Conservation (phyloP, 2,329 filamentous ascomycete species). For the Xylaria sp. region DNA sequence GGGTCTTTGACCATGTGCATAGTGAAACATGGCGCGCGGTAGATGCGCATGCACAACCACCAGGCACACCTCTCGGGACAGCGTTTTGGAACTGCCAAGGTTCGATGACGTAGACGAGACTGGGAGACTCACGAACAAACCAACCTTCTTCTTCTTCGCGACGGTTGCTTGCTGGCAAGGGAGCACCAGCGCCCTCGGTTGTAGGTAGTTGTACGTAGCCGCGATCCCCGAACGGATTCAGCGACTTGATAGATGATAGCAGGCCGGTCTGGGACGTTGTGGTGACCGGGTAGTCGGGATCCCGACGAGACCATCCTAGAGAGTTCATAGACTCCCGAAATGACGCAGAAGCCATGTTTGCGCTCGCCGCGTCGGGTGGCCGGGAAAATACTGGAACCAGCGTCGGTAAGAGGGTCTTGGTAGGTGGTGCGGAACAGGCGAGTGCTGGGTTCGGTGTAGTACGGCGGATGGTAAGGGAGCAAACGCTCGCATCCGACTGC, state of each 20-base stretch:
- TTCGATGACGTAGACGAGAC: slow-evolving; percentile 43
- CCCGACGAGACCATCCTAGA: slow-evolving; percentile 90
- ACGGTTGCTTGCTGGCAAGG: slow-evolving; percentile 82
- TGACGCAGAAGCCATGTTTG: slow-evolving; percentile 80
- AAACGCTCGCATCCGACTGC: slow-evolving; percentile 21
- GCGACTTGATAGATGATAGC: slow-evolving; percentile 80
- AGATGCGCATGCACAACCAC: slow-evolving; percentile 56
- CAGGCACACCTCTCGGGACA: slow-evolving; percentile 55
- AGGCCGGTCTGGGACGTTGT: slow-evolving; percentile 78
- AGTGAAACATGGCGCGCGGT: slow-evolving; percentile 56
- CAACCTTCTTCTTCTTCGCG: slow-evolving; percentile 95
- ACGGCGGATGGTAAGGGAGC: not conserved
- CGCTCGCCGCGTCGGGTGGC: slow-evolving; percentile 5
- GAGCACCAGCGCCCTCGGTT: slow-evolving; percentile 82
- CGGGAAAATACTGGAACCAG: slow-evolving; percentile 7
- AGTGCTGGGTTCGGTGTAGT: slow-evolving; percentile 27
- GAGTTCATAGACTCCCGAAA: slow-evolving; percentile 97
- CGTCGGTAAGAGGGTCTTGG: slow-evolving; percentile 18
- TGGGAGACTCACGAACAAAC: slow-evolving; percentile 83
- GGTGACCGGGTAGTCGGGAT: slow-evolving; percentile 78
- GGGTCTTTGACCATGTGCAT: slow-evolving; percentile 50
- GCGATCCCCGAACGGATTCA: slow-evolving; percentile 87
- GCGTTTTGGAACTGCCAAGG: slow-evolving; percentile 15
- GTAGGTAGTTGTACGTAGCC: slow-evolving; percentile 93
- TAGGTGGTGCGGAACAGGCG: slow-evolving; percentile 13